Base-by-base conservation (phyloP, 129 eudicot species). In the Centaurea solstitialis region DNA sequence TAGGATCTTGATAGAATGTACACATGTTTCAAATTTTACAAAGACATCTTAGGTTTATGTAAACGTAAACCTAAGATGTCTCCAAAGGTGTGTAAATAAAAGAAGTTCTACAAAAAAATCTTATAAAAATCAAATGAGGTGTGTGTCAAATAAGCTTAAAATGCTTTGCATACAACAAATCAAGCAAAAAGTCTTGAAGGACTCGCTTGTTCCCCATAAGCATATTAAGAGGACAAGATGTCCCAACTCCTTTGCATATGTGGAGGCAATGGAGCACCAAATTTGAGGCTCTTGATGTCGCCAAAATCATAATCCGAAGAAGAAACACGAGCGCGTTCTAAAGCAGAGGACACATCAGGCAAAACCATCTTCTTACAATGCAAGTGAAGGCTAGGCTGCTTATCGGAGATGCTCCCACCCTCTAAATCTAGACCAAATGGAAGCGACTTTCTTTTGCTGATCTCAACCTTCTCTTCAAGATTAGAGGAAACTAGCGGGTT, bases 221-320 rank as follows among this genome's bases (percentile, higher is more conserved):
- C 20, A 69, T 38, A 69, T 72, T 68, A 86, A 68, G 89, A 81
- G 75, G 80, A 70, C 82, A 95, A 86, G 38, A 91, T 82, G 84
- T 93, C 93, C 99, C 98, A 95, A 84, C 99, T 95, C 82, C 84
- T 86, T 82, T 93, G 94, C 99, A 95, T 95, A 84, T 95, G 99
- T 38, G 81, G 74, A 61, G 99, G 93, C 89, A 95, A 87, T 68
- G 97, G 92, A 69, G 99, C 95, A 47, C 66, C 86, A 82, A 95
- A 74, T 73, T 86, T 86, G 11, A 94, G 85, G 80, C 86, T 87
- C 80, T 86, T 87, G 35, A 86, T 67, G 33, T 80, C 80, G 15
- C 80, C 81, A 84, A 87, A 72, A 76, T 93, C 91, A 70, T 76
- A 80, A 70, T 84, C 87, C 39, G 87, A 76, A 73, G 64, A 43